Evolutionary conservation across 257 asterid species (phyloP).

Genomic region (Solanum piurae): DNA sequence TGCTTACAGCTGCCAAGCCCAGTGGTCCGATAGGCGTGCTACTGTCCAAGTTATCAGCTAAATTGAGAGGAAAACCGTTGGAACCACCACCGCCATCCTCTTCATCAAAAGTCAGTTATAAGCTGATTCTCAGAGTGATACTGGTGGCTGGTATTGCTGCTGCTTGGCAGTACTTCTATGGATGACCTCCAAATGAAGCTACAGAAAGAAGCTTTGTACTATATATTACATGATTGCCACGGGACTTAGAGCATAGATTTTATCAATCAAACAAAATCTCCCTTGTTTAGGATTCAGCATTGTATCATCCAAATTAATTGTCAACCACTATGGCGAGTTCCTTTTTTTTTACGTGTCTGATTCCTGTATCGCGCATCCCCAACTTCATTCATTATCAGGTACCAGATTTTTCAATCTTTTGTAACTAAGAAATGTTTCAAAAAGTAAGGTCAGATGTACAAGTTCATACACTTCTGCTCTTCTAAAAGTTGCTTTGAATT

Average conservation of each 20-base stretch:
- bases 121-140: constrained; percentile 47
- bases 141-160: constrained; percentile 55
- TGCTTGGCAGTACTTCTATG: constrained; percentile 65
- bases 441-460: background rate
- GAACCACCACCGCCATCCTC: constrained; percentile 35
- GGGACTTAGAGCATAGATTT: background rate
- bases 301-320: constrained; percentile 1
- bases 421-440: background rate
- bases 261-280: background rate
- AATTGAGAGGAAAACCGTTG: constrained; percentile 45
- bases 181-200: constrained; percentile 25
- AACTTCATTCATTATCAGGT: background rate
- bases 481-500: background rate
- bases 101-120: constrained; percentile 27
- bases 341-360: background rate
- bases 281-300: background rate
- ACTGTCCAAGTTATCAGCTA: constrained; percentile 48
- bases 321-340: background rate
- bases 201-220: background rate
- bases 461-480: background rate
- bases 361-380: background rate
- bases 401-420: background rate
- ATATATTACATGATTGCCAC: background rate
- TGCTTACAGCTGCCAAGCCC: constrained; percentile 36
- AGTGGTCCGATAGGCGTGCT: constrained; percentile 32